Conservation (phyloP, 768 basidiomycete genomes). For the Agaricus sinodeliciosus region DNA sequence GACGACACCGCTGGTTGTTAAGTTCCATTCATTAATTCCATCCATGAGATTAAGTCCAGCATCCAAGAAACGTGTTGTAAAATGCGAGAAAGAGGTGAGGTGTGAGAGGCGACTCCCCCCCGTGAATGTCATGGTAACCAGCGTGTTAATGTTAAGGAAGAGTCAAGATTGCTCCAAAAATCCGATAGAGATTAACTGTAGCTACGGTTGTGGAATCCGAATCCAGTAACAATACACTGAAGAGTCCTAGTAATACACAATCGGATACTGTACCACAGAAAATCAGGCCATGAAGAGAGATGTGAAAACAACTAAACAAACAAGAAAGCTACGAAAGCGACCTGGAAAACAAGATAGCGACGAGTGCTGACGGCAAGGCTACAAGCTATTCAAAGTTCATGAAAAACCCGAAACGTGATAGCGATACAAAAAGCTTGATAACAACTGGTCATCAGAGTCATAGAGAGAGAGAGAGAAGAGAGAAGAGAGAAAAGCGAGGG, state of each 20-base stretch:
- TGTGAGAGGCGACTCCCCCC: too few species aligned
- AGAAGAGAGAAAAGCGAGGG: not conserved
- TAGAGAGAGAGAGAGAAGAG: too few species aligned
- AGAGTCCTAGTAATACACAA: constrained; percentile 6
- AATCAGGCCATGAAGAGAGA: not conserved
- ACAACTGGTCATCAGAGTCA: not conserved
- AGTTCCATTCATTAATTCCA: constrained; percentile 35
- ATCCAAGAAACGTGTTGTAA: too few species aligned
- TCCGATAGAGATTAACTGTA: not conserved
- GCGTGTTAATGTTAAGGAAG: not conserved
- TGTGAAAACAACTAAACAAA: not conserved
- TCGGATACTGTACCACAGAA: not conserved
- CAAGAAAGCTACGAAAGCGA: not conserved
- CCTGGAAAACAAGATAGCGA: constrained; percentile 4
- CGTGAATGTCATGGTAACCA: too few species aligned
- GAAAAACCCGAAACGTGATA: constrained; percentile 3
- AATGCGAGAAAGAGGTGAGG: too few species aligned
- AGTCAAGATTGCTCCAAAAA: not conserved
- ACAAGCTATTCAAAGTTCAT: not conserved
- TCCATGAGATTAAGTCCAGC: too few species aligned
- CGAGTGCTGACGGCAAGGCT: constrained; percentile 1
- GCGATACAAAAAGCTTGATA: constrained; percentile 4
- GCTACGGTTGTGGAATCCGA: constrained; percentile 1
- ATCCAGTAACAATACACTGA: constrained; percentile 3
- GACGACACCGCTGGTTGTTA: constrained; percentile 27